Conservation (phyloP, 257 asterid genomes). For the Vinca minor region DNA sequence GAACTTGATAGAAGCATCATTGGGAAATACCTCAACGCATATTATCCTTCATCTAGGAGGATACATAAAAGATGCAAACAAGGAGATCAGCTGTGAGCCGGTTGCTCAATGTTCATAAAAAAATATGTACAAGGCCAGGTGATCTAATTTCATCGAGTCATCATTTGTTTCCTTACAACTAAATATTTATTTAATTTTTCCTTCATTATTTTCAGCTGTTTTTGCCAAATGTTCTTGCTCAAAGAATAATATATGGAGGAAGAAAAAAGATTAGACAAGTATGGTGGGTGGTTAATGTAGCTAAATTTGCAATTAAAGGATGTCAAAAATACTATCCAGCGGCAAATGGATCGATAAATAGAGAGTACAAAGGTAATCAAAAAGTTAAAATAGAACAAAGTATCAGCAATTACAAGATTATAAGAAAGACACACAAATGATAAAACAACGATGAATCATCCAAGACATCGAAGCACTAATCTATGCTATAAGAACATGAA, state of each 20-base stretch:
- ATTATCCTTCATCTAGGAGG: no score
- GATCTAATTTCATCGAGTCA: no score
- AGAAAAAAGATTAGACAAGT: no score
- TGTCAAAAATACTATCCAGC: neutral
- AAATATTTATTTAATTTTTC: no score
- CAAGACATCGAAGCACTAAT: neutral
- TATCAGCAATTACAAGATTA: neutral
- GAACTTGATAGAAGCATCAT: no score
- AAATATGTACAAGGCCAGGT: no score
- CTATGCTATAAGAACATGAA: slow-evolving; percentile 3
- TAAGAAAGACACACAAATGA: neutral
- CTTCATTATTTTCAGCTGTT: no score
- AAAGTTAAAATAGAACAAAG: neutral
- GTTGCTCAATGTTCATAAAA: no score
- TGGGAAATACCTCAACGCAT: no score
- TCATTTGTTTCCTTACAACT: neutral
- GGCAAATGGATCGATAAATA: neutral
- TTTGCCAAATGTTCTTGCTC: neutral
- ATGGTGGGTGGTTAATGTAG: neutral
- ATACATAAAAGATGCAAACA: no score
- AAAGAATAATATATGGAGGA: neutral
- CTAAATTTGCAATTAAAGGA: neutral
- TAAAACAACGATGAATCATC: neutral
- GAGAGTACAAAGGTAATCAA: neutral
- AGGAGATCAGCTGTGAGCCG: no score